A percentile compares a stretch with the other conserved stretches of the same genome.
Evolutionary conservation across 768 basidiomycete species (phyloP).

Genomic region (Melanogaster broomeanus): DNA sequence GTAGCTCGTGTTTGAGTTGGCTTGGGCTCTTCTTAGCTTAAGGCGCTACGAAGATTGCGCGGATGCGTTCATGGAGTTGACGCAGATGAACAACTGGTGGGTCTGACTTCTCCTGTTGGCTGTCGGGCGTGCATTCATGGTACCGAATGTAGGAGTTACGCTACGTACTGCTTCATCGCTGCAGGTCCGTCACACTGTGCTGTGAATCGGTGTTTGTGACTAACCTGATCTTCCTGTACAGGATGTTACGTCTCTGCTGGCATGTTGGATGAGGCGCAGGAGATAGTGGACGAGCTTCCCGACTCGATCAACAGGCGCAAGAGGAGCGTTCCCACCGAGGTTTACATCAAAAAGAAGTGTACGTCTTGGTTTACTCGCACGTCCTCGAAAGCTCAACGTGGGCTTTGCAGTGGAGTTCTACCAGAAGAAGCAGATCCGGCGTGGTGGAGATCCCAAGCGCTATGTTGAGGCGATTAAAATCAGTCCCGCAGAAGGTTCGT

Average conservation of each 20-base stretch:
- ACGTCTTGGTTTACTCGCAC: conserved; percentile 21
- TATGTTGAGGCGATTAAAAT: conserved; percentile 62
- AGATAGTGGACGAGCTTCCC: conserved; percentile 63
- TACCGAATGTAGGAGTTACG: conserved; percentile 58
- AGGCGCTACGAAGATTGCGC: conserved; percentile 68
- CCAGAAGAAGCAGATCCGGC: conserved; percentile 61
- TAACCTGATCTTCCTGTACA: conserved; percentile 10
- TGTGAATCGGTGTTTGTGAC: not conserved
- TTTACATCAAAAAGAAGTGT: conserved; percentile 79
- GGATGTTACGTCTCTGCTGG: conserved; percentile 66
- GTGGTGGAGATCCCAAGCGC: conserved; percentile 50
- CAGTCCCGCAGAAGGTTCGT: conserved; percentile 68
- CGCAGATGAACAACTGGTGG: conserved; percentile 70
- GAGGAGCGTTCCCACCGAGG: conserved; percentile 73
- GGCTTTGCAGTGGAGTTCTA: conserved; percentile 65
- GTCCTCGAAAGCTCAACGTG: not conserved
- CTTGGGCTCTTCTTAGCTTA: conserved; percentile 71
- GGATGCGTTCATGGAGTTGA: conserved; percentile 62
- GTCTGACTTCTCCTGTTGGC: conserved; percentile 13
- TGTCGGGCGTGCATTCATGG: not conserved
- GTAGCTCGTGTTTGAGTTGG: conserved; percentile 75
- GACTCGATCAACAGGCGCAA: conserved; percentile 58
- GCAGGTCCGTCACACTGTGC: conserved; percentile 47
- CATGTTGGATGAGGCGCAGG: conserved; percentile 58
- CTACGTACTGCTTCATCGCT: conserved; percentile 76